Percentiles rank a stretch among this genome's conserved stretches.
Evolutionary conservation across 768 basidiomycete species (phyloP).

Genomic region (Aureoboletus auriporus): DNA sequence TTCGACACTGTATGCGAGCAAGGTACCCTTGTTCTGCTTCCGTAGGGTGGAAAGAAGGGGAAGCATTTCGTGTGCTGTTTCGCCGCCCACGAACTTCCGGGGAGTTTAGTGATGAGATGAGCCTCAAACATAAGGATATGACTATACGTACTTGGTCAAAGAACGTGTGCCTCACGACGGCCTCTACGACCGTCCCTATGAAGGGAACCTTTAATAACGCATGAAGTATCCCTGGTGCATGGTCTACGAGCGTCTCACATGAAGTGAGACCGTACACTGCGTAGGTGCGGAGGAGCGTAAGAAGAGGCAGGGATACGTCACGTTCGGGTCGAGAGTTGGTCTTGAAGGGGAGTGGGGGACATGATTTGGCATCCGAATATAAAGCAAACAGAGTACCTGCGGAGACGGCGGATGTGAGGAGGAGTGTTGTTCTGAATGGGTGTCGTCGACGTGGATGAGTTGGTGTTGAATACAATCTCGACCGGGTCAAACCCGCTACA

Average conservation of each 20-base stretch:
- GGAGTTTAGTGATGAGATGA: background rate
- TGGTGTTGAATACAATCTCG: slow-evolving; percentile 8
- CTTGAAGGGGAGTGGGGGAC: slow-evolving; percentile 18
- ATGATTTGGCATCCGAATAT: slow-evolving; percentile 25
- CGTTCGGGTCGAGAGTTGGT: background rate
- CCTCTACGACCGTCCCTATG: slow-evolving; percentile 60
- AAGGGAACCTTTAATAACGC: slow-evolving; percentile 46
- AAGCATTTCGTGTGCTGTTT: slow-evolving; percentile 65
- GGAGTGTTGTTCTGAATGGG: slow-evolving; percentile 9
- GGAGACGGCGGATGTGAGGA: slow-evolving; percentile 17
- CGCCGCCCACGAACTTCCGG: slow-evolving; percentile 81
- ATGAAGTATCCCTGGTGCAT: slow-evolving; percentile 63
- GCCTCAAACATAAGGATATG: background rate
- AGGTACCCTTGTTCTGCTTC: slow-evolving; percentile 61
- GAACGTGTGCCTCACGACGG: slow-evolving; percentile 74
- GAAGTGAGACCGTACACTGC: slow-evolving; percentile 81
- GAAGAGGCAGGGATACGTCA: slow-evolving; percentile 23
- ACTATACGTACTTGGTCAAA: slow-evolving; percentile 64
- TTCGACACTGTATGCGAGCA: slow-evolving; percentile 86
- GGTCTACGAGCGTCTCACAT: slow-evolving; percentile 70
- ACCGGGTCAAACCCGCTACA: background rate
- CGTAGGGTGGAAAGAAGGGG: slow-evolving; percentile 64
- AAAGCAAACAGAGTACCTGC: slow-evolving; percentile 14
- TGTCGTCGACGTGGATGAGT: slow-evolving; percentile 2
- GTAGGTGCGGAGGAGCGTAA: slow-evolving; percentile 63